phyloP scores from a whole-genome alignment of 495 filamentous ascomycete species.

The Tuber magnatum region DNA sequence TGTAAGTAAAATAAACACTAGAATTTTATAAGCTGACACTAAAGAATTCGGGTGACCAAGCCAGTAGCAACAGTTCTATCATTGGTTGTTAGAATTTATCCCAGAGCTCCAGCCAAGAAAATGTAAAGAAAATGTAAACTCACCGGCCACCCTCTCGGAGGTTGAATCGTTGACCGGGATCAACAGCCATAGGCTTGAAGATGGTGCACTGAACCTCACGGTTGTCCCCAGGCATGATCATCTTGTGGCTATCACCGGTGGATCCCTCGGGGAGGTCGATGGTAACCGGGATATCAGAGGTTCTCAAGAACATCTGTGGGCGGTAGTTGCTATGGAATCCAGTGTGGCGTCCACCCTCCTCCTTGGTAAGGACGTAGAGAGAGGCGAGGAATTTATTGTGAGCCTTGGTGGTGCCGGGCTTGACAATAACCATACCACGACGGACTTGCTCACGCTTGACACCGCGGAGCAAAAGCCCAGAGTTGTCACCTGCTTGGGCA shows the following conservation, averaged over 20 bases:
- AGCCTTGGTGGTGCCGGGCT: conserved; percentile 68
- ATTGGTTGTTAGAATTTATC: conserved; percentile 3
- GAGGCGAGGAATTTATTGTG: conserved; percentile 86
- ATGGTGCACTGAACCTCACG: conserved; percentile 86
- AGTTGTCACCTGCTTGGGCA: conserved; percentile 91
- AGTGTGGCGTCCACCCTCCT: conserved; percentile 92
- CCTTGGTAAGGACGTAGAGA: conserved; percentile 94
- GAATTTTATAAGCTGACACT: conserved; percentile 43
- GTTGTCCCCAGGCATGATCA: conserved; percentile 97
- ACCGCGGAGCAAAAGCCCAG: conserved; percentile 92
- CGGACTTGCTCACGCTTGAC: conserved; percentile 85
- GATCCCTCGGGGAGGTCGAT: conserved; percentile 76
- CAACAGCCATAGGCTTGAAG: conserved; percentile 72
- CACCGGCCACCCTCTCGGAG: conserved; percentile 82
- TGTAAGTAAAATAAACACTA: neutral
- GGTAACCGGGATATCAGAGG: conserved; percentile 78
- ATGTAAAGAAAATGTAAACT: conserved; percentile 12
- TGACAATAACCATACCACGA: conserved; percentile 86
- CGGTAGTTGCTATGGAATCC: conserved; percentile 90
- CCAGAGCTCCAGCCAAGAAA: neutral
- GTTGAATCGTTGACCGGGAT: conserved; percentile 88
- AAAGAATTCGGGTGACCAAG: conserved; percentile 74
- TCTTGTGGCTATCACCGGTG: conserved; percentile 56
- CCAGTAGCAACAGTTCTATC: conserved; percentile 75
- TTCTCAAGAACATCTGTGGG: conserved; percentile 90